Base-by-base conservation (phyloP, 2,329 filamentous ascomycete genomes). In the Paraphaeosphaeria sporulosa region DNA sequence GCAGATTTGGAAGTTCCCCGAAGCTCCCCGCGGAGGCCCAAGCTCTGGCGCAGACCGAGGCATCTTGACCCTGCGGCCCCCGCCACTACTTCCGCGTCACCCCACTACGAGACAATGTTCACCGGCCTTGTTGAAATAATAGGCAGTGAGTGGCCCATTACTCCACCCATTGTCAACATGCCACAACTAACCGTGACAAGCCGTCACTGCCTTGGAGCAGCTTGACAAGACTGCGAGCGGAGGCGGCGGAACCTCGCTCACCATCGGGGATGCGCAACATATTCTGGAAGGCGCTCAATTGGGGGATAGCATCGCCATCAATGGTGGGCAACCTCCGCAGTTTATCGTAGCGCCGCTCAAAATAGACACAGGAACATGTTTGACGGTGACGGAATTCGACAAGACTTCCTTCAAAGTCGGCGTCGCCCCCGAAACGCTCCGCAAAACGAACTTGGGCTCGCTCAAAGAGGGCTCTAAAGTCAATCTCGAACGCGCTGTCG, bases 401-500 rank as follows among this genome's bases (percentile, higher is more conserved):
- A 78, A 79, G 57, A 70, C 78, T 53, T 79, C 79, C 66, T 99
- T 99, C 88, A 94, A 92, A 72, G 93, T 98, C 67, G 94, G 95
- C 74, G 90, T 97, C 65, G 93, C 95, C 9, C 95, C 95, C 60
- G 95, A 99, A 82, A 99, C 95, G 17, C 88, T 99, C 58, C 93
- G 95, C 60, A 88, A 96, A 59, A 99, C 96, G 61, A 96, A 98
- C 81, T 88, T 99, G n/a, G 94, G 94, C 63, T 83, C 83, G 21
- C 84, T 99, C 55, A 79, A 81, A 50, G 76, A 87, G 62, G 83
- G 83, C 44, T 90, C 89, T 62, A 83, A 82, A 23, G 94, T 98
- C 66, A 99, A 99, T 79, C 89, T 99, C 55, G 95, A 99, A 83
- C 89, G 95, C 17, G 94, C 95, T 3, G 94, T 99, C 56, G 90